Conservation (phyloP, 148 eudicot genomes). For the Euryodendron excelsum region DNA sequence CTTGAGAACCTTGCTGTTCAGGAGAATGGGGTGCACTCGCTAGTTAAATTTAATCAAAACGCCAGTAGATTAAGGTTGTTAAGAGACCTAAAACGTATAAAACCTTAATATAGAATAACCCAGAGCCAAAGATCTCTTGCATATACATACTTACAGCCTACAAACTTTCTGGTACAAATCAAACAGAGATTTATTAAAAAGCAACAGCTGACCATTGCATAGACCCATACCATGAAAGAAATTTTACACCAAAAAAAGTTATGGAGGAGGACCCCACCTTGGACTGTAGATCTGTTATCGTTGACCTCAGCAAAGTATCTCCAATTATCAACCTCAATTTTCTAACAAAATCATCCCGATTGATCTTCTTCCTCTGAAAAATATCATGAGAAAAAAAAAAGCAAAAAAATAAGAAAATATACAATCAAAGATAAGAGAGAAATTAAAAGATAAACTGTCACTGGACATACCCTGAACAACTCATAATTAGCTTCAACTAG, state of each 20-base stretch:
- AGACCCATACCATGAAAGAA: neutral
- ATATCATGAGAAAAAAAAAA: neutral
- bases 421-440: neutral
- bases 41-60: neutral
- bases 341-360: slow-evolving; percentile 31
- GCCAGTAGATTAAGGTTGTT: neutral
- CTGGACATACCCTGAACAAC: slow-evolving; percentile 47
- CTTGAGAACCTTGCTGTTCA: neutral
- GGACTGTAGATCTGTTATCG: slow-evolving; percentile 32
- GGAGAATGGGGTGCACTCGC: neutral
- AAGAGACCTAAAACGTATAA: neutral
- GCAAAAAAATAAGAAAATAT: neutral
- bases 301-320: slow-evolving; percentile 34
- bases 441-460: neutral
- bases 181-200: neutral
- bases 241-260: neutral
- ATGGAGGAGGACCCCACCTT: slow-evolving; percentile 17
- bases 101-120: neutral
- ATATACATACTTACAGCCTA: neutral
- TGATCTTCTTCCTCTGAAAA: slow-evolving; percentile 29
- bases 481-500: slow-evolving; percentile 46
- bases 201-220: neutral
- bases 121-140: neutral
- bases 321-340: slow-evolving; percentile 39
- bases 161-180: neutral